These are phyloP conservation scores for Pistacia atlantica DNA, from an alignment of 345 rosid species.

Conservation along the genomic window DNA sequence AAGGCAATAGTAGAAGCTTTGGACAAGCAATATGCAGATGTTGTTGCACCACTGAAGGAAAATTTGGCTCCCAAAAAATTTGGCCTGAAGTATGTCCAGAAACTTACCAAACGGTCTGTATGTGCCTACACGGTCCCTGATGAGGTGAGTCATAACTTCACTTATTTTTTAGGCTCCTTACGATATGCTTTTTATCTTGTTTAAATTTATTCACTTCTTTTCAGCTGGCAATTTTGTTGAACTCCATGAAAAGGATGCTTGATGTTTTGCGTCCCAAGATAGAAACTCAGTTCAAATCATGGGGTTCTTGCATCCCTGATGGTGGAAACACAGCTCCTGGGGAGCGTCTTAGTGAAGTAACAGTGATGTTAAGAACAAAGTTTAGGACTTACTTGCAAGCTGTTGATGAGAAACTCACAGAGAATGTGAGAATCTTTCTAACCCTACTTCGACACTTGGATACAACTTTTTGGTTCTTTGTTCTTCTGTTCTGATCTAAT, in stretches of 20 bases:
- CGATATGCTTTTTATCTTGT: slow-evolving; percentile 18
- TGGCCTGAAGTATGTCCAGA: slow-evolving; percentile 90
- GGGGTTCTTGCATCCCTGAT: slow-evolving; percentile 94
- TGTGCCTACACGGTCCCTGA: slow-evolving; percentile 78
- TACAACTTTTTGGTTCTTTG: neutral
- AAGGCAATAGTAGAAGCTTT: slow-evolving; percentile 89
- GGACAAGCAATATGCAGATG: slow-evolving; percentile 95
- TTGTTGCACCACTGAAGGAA: slow-evolving; percentile 86
- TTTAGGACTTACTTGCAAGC: slow-evolving; percentile 90
- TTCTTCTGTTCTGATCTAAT: neutral
- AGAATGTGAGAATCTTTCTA: slow-evolving; percentile 64
- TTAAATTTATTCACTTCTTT: slow-evolving; percentile 20
- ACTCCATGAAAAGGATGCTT: slow-evolving; percentile 97
- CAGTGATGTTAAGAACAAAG: slow-evolving; percentile 93
- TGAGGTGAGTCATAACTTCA: slow-evolving; percentile 55
- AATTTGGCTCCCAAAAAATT: slow-evolving; percentile 86
- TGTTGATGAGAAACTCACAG: slow-evolving; percentile 84
- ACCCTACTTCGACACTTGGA: neutral
- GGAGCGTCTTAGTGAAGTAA: slow-evolving; percentile 90
- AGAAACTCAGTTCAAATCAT: slow-evolving; percentile 79
- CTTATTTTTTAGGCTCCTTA: neutral
- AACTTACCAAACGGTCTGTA: slow-evolving; percentile 79
- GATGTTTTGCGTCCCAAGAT: slow-evolving; percentile 79
- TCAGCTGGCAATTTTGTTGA: slow-evolving; percentile 86
- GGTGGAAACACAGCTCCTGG: slow-evolving; percentile 84